Conservation (phyloP, 2,329 filamentous ascomycete species). For the Bipolaris bicolor region DNA sequence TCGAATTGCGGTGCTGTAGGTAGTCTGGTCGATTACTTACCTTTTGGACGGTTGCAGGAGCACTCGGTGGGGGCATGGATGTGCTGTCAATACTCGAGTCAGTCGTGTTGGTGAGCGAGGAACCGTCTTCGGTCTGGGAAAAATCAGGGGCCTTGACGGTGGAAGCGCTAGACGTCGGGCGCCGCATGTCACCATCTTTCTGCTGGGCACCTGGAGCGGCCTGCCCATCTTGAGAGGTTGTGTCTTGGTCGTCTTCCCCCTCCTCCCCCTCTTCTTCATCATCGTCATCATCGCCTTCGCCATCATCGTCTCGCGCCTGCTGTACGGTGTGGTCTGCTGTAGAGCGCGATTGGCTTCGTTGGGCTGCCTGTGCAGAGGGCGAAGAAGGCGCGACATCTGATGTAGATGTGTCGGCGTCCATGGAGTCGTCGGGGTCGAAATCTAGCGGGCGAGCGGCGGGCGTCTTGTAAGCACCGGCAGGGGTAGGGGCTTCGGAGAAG, state of each 20-base stretch:
- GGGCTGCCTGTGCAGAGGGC: slow-evolving; percentile 52
- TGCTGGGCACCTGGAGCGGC: slow-evolving; percentile 17
- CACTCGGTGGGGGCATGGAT: slow-evolving; percentile 25
- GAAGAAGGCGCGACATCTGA: slow-evolving; percentile 51
- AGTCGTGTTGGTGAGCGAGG: slow-evolving; percentile 37
- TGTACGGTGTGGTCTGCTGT: slow-evolving; percentile 10
- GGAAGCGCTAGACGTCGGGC: slow-evolving; percentile 49
- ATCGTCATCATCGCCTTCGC: background rate
- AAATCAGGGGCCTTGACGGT: slow-evolving; percentile 49
- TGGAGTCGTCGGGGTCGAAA: slow-evolving; percentile 32
- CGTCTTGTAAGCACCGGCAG: slow-evolving; percentile 53
- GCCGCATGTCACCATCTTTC: slow-evolving; percentile 31
- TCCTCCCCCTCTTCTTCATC: background rate
- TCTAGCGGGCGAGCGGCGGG: slow-evolving; percentile 42
- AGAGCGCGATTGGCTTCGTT: slow-evolving; percentile 33
- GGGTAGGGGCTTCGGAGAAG: slow-evolving; percentile 45
- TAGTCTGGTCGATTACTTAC: slow-evolving; percentile 60
- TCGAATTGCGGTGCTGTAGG: slow-evolving; percentile 61
- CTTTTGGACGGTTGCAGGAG: slow-evolving; percentile 31
- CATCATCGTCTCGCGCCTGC: slow-evolving; percentile 6
- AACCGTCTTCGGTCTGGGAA: slow-evolving; percentile 35
- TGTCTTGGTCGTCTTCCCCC: background rate
- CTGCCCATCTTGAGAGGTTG: slow-evolving; percentile 9
- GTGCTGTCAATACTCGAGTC: slow-evolving; percentile 41
- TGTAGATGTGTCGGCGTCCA: slow-evolving; percentile 35